These are phyloP conservation scores for Rhizomucor pusillus DNA, from an alignment of 371 early-diverging fungal species.

Conservation along the genomic window DNA sequence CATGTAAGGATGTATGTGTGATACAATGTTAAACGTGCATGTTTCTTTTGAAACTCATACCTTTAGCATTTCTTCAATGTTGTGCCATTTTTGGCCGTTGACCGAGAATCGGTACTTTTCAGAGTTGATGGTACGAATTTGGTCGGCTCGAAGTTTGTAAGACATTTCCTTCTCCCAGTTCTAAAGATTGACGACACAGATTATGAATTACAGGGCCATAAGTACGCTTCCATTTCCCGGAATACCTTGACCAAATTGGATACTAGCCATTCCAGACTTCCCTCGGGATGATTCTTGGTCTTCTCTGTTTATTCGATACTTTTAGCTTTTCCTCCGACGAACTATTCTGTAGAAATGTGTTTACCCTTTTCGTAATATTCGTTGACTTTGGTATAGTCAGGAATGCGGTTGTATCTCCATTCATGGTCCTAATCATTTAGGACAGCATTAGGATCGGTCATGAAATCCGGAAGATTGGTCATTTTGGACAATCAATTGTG, in stretches of 20 bases:
- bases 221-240: not conserved
- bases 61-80: conserved; percentile 47
- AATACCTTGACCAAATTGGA: conserved; percentile 51
- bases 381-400: conserved; percentile 49
- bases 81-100: conserved; percentile 40
- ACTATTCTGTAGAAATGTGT: no score
- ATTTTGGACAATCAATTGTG: conserved; percentile 9
- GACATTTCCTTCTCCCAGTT: conserved; percentile 61
- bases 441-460: conserved; percentile 55
- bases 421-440: conserved; percentile 44
- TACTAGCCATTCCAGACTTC: conserved; percentile 45
- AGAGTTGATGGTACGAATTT: conserved; percentile 48
- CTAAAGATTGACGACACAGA: no score
- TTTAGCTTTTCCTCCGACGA: no score
- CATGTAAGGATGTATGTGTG: not conserved
- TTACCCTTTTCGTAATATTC: conserved; percentile 43
- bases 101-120: conserved; percentile 48
- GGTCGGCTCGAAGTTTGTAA: conserved; percentile 46
- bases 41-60: conserved; percentile 13
- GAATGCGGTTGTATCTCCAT: conserved; percentile 50
- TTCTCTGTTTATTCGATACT: conserved; percentile 19
- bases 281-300: conserved; percentile 39
- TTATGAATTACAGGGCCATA: no score
- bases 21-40: not conserved
- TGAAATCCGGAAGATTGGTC: conserved; percentile 45